These are phyloP conservation scores for Yamadazyma scolyti DNA, from an alignment of 805 yeast species.

Conservation along the genomic window DNA sequence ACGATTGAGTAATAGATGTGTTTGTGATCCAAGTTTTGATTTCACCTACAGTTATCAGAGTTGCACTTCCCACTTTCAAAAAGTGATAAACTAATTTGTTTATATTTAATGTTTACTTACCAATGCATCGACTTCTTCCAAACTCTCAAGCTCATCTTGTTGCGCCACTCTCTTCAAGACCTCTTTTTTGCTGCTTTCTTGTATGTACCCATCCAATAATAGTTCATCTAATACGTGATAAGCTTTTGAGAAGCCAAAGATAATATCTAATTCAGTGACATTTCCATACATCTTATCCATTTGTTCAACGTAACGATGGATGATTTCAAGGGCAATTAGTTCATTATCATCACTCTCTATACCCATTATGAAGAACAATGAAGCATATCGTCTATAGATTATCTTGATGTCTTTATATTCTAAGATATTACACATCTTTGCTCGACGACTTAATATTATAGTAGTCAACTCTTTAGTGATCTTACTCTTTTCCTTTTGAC, in stretches of 20 bases:
- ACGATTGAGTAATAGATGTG: conserved; percentile 25
- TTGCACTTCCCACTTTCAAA: conserved; percentile 17
- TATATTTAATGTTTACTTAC: conserved; percentile 18
- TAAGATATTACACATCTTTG: conserved; percentile 92
- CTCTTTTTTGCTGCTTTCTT: conserved; percentile 79
- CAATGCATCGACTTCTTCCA: conserved; percentile 55
- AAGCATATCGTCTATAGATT: conserved; percentile 89
- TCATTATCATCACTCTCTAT: conserved; percentile 84
- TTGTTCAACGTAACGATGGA: conserved; percentile 92
- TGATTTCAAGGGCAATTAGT: conserved; percentile 74
- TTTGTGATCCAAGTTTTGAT: conserved; percentile 36
- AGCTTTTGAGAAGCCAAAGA: conserved; percentile 92
- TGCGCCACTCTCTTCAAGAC: conserved; percentile 72
- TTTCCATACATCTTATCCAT: conserved; percentile 96
- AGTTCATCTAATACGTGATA: conserved; percentile 90
- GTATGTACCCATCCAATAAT: conserved; percentile 80
- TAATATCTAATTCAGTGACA: conserved; percentile 94
- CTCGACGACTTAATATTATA: conserved; percentile 74
- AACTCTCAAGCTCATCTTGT: conserved; percentile 82
- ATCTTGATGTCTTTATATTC: conserved; percentile 84
- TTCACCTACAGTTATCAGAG: conserved; percentile 21
- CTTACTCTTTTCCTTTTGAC: conserved; percentile 82
- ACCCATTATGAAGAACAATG: conserved; percentile 85
- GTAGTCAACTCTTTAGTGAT: conserved; percentile 85
- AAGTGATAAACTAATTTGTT: conserved; percentile 2